Percentiles rank a stretch among this genome's conserved stretches.
Conservation (phyloP, 2,329 filamentous ascomycete species). For the Cercospora zeae-maydis region DNA sequence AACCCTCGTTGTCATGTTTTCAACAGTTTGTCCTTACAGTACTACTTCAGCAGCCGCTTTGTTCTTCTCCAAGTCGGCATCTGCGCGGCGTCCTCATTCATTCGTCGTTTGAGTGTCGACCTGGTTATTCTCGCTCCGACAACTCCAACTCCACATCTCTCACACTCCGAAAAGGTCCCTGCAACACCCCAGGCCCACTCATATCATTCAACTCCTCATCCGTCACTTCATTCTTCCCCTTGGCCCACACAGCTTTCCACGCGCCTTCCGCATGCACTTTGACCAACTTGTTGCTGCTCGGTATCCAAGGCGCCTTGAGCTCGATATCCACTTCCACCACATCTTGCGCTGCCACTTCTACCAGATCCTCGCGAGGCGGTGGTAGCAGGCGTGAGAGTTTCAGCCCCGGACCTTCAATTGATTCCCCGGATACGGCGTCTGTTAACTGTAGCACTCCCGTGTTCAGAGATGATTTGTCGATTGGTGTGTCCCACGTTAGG, state of each 20-base stretch:
- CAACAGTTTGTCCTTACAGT: neutral
- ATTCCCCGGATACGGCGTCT: conserved; percentile 30
- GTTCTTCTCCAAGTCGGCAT: neutral
- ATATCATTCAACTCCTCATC: conserved; percentile 24
- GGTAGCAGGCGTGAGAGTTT: conserved; percentile 40
- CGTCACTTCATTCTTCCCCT: conserved; percentile 15
- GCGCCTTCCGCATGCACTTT: conserved; percentile 37
- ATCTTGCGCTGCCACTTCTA: conserved; percentile 37
- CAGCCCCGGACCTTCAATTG: conserved; percentile 33
- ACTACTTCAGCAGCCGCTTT: neutral
- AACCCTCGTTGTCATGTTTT: neutral
- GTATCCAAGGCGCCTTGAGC: conserved; percentile 40
- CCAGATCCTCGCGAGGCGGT: conserved; percentile 36
- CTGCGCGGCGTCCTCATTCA: neutral
- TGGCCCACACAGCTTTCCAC: conserved; percentile 38
- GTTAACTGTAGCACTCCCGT: conserved; percentile 39
- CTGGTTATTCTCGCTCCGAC: neutral
- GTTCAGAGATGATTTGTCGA: conserved; percentile 39
- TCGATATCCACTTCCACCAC: conserved; percentile 37
- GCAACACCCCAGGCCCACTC: conserved; percentile 11
- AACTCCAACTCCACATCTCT: conserved; percentile 16
- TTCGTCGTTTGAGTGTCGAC: neutral
- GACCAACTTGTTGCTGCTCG: conserved; percentile 37
- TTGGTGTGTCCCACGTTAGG: conserved; percentile 42
- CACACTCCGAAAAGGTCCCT: conserved; percentile 17